phyloP scores from a whole-genome alignment of 2,329 filamentous ascomycete genomes.

The Colletotrichum brevisporum region DNA sequence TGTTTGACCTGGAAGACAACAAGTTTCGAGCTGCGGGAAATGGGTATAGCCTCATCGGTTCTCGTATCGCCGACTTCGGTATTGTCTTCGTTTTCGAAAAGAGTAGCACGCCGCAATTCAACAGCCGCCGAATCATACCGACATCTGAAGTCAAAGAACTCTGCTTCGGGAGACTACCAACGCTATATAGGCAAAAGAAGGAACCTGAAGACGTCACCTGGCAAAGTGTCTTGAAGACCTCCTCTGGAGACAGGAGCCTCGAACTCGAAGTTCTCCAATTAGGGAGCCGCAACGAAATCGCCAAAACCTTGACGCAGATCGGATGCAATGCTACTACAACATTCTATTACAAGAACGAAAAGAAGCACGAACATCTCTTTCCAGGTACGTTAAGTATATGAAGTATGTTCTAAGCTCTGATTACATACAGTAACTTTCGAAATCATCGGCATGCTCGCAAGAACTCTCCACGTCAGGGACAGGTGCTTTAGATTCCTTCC shows the following conservation, averaged over 20 bases:
- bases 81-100: conserved; percentile 56
- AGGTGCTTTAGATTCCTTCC: conserved; percentile 57
- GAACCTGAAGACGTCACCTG: conserved; percentile 17
- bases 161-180: conserved; percentile 57
- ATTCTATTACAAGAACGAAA: conserved; percentile 45
- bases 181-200: conserved; percentile 48
- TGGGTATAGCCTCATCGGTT: conserved; percentile 51
- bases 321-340: conserved; percentile 54
- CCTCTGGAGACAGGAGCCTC: conserved; percentile 25
- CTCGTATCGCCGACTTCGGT: conserved; percentile 51
- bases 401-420: too few relatives aligned
- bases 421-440: conserved; percentile 52
- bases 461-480: conserved; percentile 51
- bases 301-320: conserved; percentile 53
- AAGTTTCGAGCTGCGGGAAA: conserved; percentile 55
- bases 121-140: conserved; percentile 52
- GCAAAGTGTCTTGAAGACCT: conserved; percentile 7
- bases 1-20: conserved; percentile 53
- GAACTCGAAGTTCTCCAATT: conserved; percentile 41
- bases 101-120: too few relatives aligned
- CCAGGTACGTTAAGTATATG: conserved; percentile 40
- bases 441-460: conserved; percentile 57
- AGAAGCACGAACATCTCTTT: conserved; percentile 43
- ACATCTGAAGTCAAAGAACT: conserved; percentile 54
- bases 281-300: conserved; percentile 48